phyloP scores from a whole-genome alignment of 495 filamentous ascomycete genomes.

The Rhizodiscina lignyota region DNA sequence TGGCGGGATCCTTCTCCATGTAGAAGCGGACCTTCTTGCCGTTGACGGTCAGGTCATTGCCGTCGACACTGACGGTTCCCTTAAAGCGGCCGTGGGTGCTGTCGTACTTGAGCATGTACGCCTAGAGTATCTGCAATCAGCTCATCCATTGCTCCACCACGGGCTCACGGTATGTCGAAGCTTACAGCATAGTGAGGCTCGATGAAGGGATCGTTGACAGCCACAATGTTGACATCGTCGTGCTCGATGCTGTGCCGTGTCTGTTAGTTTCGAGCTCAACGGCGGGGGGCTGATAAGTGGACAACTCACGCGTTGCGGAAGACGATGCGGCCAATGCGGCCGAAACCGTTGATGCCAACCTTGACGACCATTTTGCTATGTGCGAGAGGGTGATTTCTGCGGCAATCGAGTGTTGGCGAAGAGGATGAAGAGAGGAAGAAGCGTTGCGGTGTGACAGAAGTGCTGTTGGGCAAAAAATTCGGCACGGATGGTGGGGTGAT shows the following conservation, averaged over 20 bases:
- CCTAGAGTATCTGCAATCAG: conserved; percentile 31
- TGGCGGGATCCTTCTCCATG: conserved; percentile 75
- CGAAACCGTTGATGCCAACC: conserved; percentile 98
- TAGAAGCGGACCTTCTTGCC: conserved; percentile 96
- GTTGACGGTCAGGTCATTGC: conserved; percentile 70
- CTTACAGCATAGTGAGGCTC: conserved; percentile 93
- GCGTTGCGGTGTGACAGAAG: background rate
- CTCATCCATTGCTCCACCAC: too few species aligned
- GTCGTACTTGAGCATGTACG: conserved; percentile 99
- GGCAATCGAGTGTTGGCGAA: conserved; percentile 2
- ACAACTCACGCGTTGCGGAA: conserved; percentile 62
- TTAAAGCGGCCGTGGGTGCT: conserved; percentile 94
- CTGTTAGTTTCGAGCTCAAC: conserved; percentile 17
- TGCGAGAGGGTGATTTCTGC: background rate
- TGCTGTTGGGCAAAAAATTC: background rate
- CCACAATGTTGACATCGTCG: conserved; percentile 71
- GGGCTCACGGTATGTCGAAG: too few species aligned
- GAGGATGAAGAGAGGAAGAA: background rate
- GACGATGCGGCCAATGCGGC: conserved; percentile 96
- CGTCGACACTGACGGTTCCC: conserved; percentile 61
- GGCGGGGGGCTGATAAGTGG: conserved; percentile 9
- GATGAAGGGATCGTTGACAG: conserved; percentile 99
- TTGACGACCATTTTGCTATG: conserved; percentile 25
- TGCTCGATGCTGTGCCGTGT: conserved; percentile 53
- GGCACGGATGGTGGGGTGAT: background rate